Conservation (phyloP, 441 rosid species). For the Arabidopsis hybrid region DNA sequence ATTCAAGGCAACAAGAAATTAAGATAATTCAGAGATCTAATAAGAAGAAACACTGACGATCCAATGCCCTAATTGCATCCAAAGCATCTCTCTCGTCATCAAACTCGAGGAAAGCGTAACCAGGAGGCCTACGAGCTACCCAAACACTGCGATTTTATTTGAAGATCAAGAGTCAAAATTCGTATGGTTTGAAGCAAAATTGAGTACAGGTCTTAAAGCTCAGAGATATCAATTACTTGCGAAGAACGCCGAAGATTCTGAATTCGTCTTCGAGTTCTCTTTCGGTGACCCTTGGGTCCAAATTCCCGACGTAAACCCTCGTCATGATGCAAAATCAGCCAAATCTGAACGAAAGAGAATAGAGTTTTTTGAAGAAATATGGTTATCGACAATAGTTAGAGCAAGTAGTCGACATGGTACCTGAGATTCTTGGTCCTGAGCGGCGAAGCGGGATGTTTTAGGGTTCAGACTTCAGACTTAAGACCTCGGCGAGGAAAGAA, state of each 20-base stretch:
- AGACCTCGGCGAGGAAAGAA: constrained; percentile 9
- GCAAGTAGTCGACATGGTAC: neutral
- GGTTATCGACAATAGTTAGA: neutral
- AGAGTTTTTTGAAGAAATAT: neutral
- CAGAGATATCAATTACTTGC: constrained; percentile 51
- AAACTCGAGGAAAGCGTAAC: constrained; percentile 90
- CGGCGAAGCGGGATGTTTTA: neutral
- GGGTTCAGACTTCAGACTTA: constrained; percentile 26
- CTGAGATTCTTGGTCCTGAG: neutral
- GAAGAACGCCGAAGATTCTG: constrained; percentile 70
- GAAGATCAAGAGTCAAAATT: neutral
- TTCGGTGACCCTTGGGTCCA: constrained; percentile 76
- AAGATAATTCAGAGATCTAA: neutral
- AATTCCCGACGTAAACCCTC: constrained; percentile 77
- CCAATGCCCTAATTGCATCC: constrained; percentile 81
- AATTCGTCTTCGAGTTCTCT: constrained; percentile 89
- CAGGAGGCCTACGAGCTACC: constrained; percentile 96
- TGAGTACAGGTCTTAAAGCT: neutral
- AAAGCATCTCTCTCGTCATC: constrained; percentile 90
- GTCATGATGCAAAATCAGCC: constrained; percentile 36
- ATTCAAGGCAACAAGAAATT: neutral
- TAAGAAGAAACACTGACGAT: constrained; percentile 58
- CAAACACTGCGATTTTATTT: constrained; percentile 72
- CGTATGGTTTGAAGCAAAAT: neutral
- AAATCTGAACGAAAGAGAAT: constrained; percentile 22